Conservation (phyloP, 2,329 filamentous ascomycete genomes). For the Pseudogymnoascus sp. region DNA sequence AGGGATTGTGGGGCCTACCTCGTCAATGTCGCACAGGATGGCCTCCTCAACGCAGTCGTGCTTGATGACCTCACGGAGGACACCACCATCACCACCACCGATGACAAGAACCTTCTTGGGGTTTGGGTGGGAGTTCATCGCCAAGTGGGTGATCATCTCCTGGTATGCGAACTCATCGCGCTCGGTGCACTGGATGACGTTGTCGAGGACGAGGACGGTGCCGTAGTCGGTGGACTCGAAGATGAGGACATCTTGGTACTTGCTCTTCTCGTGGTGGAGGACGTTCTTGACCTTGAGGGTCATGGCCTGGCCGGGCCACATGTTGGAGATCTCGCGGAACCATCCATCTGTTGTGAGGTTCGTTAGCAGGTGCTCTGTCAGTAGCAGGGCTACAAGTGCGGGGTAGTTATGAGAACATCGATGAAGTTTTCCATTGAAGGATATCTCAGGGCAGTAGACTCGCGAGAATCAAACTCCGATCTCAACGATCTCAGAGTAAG, state of each 20-base stretch:
- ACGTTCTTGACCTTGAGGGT: slow-evolving; percentile 96
- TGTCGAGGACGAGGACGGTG: slow-evolving; percentile 93
- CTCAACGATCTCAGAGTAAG: not conserved
- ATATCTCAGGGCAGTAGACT: not conserved
- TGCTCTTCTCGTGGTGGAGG: slow-evolving; percentile 96
- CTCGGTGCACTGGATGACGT: slow-evolving; percentile 98
- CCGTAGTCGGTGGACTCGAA: slow-evolving; percentile 98
- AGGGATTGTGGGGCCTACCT: slow-evolving; percentile 43
- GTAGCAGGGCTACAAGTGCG: slow-evolving; percentile 7
- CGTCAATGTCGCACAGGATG: slow-evolving; percentile 95
- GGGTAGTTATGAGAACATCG: not conserved
- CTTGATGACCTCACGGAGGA: slow-evolving; percentile 98
- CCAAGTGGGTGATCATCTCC: slow-evolving; percentile 99
- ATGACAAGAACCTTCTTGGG: slow-evolving; percentile 98
- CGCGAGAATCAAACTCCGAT: not conserved
- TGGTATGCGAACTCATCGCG: slow-evolving; percentile 99
- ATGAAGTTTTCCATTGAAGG: not conserved
- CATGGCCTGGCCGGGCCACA: slow-evolving; percentile 99
- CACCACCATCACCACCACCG: slow-evolving; percentile 93
- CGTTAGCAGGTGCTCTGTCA: slow-evolving; percentile 14
- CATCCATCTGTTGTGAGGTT: slow-evolving; percentile 70
- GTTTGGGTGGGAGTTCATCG: slow-evolving; percentile 96
- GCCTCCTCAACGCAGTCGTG: slow-evolving; percentile 96
- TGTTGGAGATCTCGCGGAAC: slow-evolving; percentile 98
- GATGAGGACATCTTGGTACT: slow-evolving; percentile 98